These are phyloP conservation scores for Acrasis kona DNA, from an alignment of 78 protist genomes.

Conservation along the genomic window DNA sequence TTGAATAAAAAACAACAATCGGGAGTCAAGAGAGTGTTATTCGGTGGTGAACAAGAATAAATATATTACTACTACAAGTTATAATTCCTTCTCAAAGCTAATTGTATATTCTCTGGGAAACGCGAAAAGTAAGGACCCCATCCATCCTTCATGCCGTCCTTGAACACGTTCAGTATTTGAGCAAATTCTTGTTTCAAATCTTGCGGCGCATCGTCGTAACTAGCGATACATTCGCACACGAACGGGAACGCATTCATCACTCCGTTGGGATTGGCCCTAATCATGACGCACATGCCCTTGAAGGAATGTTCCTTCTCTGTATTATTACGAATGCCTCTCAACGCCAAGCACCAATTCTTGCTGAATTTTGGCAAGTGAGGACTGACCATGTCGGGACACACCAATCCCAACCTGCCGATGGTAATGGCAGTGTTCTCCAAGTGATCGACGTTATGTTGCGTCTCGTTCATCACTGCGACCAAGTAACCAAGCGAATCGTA, in stretches of 20 bases:
- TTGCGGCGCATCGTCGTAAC: conserved; percentile 27
- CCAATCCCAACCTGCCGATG: not conserved
- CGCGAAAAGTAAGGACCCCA: conserved; percentile 34
- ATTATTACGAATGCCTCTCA: conserved; percentile 51
- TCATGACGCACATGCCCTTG: conserved; percentile 45
- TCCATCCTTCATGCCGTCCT: conserved; percentile 17
- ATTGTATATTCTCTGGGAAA: conserved; percentile 47
- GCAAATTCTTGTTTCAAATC: conserved; percentile 30
- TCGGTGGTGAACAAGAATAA: no score
- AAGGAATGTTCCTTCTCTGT: conserved; percentile 69
- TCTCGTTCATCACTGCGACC: conserved; percentile 24
- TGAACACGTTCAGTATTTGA: conserved; percentile 37
- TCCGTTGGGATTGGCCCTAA: conserved; percentile 40
- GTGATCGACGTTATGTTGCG: conserved; percentile 5
- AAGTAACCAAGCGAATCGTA: conserved; percentile 12
- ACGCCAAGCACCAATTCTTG: conserved; percentile 40
- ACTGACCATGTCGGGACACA: not conserved
- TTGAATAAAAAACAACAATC: no score
- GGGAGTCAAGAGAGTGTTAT: no score
- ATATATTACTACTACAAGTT: no score
- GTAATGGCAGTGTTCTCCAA: conserved; percentile 33
- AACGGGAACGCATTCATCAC: conserved; percentile 1
- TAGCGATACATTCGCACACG: conserved; percentile 57
- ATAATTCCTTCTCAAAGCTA: no score
- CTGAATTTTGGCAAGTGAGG: not conserved